These are phyloP conservation scores for Gardenia jasminoides DNA, from an alignment of 257 asterid genomes.

Conservation along the genomic window DNA sequence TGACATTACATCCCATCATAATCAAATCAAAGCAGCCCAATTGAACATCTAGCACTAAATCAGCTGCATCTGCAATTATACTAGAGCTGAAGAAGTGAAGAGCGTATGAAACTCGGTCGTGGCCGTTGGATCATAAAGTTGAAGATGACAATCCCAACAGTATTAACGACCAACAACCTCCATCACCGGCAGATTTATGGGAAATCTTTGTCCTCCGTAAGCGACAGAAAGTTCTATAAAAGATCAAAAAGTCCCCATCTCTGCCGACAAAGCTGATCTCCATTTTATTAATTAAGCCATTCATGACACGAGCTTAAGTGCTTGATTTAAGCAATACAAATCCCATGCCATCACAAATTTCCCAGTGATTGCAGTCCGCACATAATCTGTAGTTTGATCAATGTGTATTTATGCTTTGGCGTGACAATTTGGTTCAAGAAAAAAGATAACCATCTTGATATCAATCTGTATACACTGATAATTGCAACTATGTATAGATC, in stretches of 20 bases:
- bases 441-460: no score
- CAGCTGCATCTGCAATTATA: slow-evolving; percentile 3
- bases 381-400: neutral
- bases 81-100: neutral
- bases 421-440: no score
- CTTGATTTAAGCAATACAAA: neutral
- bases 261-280: slow-evolving; percentile 40
- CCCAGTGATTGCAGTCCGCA: neutral
- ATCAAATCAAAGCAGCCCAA: slow-evolving; percentile 5
- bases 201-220: slow-evolving; percentile 17
- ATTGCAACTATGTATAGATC: no score
- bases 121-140: neutral
- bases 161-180: slow-evolving; percentile 58
- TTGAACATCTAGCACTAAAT: neutral
- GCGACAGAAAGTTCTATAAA: slow-evolving; percentile 19
- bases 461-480: no score
- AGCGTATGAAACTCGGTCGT: neutral
- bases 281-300: no score
- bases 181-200: slow-evolving; percentile 51
- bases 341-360: neutral
- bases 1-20: slow-evolving; percentile 19
- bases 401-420: neutral
- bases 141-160: slow-evolving; percentile 1
- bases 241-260: slow-evolving; percentile 35
- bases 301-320: neutral